A percentile compares a stretch with the other conserved stretches of the same genome.
Evolutionary conservation across 345 rosid species (phyloP).

Genomic region (Eucalyptus cladocalyx): DNA sequence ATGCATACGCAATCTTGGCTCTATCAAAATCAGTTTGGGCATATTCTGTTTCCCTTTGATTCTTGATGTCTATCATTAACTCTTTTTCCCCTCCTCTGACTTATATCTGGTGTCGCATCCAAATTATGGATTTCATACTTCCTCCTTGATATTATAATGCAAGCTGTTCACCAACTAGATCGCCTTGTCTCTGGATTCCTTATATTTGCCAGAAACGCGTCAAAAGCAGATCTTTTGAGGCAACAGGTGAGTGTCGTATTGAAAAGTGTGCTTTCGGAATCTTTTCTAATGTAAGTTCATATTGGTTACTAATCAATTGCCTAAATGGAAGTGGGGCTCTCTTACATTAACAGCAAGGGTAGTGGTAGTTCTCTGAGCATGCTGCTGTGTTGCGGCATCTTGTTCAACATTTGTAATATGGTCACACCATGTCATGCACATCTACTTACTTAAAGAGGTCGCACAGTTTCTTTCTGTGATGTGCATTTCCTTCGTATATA

Average conservation of each 20-base stretch:
- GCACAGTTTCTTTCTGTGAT: not conserved
- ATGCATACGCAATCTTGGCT: not conserved
- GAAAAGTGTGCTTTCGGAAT: not conserved
- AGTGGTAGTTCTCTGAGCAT: not conserved
- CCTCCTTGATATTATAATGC: constrained; percentile 21
- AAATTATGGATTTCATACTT: not conserved
- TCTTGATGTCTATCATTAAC: not conserved
- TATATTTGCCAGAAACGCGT: constrained; percentile 75
- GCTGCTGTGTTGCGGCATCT: not conserved
- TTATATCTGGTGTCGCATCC: not conserved
- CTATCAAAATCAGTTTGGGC: not conserved
- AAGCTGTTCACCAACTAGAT: constrained; percentile 79
- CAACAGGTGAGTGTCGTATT: constrained; percentile 41
- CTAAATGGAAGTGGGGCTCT: not conserved
- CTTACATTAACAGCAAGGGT: not conserved
- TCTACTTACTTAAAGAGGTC: not conserved
- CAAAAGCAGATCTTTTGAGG: constrained; percentile 76
- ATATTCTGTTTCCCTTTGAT: not conserved
- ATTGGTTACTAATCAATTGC: not conserved
- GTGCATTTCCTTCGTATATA: not conserved
- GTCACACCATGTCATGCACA: not conserved
- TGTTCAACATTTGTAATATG: not conserved
- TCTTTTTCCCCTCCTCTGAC: not conserved
- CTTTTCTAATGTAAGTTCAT: not conserved
- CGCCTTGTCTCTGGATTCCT: constrained; percentile 91